Evolutionary conservation across 179 eudicot species (phyloP), one percentile per base, ranked within the genome.

Genomic region (Drosera spatulata): DNA sequence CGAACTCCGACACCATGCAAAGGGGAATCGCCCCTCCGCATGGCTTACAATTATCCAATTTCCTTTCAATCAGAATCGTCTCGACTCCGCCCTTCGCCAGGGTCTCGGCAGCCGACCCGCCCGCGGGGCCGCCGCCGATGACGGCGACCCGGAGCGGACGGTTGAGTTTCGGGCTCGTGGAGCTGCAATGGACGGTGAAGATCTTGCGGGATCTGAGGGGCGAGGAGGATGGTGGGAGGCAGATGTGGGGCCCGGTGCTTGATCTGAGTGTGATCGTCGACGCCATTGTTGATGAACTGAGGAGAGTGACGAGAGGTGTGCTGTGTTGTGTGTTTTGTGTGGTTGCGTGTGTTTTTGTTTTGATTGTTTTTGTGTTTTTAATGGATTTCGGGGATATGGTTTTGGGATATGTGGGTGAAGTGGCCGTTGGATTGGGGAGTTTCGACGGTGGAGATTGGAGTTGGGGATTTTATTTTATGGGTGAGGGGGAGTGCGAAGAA

Each of bases 1-100:
- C 90, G 58, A 84, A 84, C 12, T 84, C 90, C 2, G 84, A 86
- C 58, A 84, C 90, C 90, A 84, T 84, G 60, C 90, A 84, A 15
- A 81, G 69, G 1, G 90, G 90, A 5, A 84, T 81, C 4, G 86
- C 90, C 2, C 90, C 90, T 6, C 88, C 88, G 60, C 90, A 81
- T 3, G 90, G 90, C 48, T 84, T 84, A 69, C 80, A 70, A 60
- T 84, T 84, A 56, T 84, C 90, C 67, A 84, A 61, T 67, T 84
- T 84, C 3, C 90, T 72, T 58, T 84, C 90, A 40, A 84, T 79
- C 0, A 84, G 51, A 60, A 72, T 60, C 4, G 86, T 81, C 65
- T 84, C 90, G 6, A 81, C 61, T 0, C 86, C 90, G 22, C 86
- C 86, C 44, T 82, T 79, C 0, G 85, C 90, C 1, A 84, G 81